Evolutionary conservation across 2,329 filamentous ascomycete species (phyloP), one percentile per base, ranked within the genome.

Genomic region (Stagonosporopsis chrysanthemi): DNA sequence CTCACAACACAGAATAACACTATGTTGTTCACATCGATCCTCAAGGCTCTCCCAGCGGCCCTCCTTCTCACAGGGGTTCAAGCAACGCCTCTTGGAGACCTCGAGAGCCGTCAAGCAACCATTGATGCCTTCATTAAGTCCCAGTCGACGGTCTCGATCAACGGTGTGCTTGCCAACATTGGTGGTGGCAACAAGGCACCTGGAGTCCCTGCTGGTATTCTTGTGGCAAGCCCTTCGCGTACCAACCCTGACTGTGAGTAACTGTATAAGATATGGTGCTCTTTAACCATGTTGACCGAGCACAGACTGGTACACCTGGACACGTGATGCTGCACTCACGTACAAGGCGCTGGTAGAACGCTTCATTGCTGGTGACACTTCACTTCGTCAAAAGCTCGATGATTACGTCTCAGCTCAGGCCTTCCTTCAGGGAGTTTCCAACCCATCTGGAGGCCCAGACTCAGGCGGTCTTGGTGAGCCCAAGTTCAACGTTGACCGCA

Each of bases 271-370:
- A 23, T 2, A 44, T 4, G 5, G n/a, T 51, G 22, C 19, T 7
- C 14, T 35, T 24, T 4, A 8, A 28, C 7, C 17, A 5, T 3
- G 26, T 23, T 28, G 4, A 42, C 33, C 17, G 14, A 33, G 6
- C 15, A 42, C 59, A 91, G 89, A 93, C 74, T 92, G 84, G 70
- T 93, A 87, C 69, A 91, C 89, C 1, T 94, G 90, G 90, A 91
- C 88, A 1, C 81, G 90, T 68, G 90, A 94, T 73, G 84, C 88
- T 15, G 88, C 87, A 23, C 80, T 93, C 28, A 86, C 86, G 2
- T 85, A 90, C 78, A 91, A 91, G 77, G 79, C 80, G 23, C 76
- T 93, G 15, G 80, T 90, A 8, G 90, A 93, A 65, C 81, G 84
- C 19, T 89, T 92, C 70, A 78, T 85, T 56, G 79, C 62, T 17